Base-by-base conservation (phyloP, 257 asterid species). In the Petunia secreta region DNA sequence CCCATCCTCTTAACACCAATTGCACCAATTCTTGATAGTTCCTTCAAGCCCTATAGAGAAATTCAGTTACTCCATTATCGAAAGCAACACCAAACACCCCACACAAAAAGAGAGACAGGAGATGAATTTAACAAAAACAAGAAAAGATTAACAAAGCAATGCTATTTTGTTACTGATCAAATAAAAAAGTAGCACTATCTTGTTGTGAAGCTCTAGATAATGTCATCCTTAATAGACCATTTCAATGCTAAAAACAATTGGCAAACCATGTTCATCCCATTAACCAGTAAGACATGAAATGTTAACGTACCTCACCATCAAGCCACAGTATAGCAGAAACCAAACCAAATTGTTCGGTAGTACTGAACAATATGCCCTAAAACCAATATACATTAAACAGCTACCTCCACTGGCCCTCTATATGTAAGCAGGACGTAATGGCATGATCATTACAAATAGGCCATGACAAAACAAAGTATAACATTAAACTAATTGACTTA, bases 1-100 rank as follows among this genome's bases (percentile, higher is more conserved):
- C 99, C 99, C 97, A 93, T 91, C 82, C 97, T 92, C 88, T 90
- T 92, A 38, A 93, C 88, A 71, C 98, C 94, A 80, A 92, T 83
- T 79, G 80, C 80, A 79, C 84, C 62, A 78, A 69, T 79, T 73
- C 78, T 85, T 41, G 95, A 81, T 80, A 87, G 64, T 2, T 92
- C 98, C 80, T 87, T 88, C 88, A 95, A 81, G 55, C 89, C 90
- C 99, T 95, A 81, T 39, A 87, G 79, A 84, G 74, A 80, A 84
- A 85, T 57, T 75, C 69, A 65, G 76, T 77, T 77, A 68, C 80
- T 82, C 57, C 52, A 68, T 79, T 81, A 75, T 43, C 79, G 75
- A 66, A 66, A 76, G 25, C 62, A 34, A 6, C 63, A 44, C 58
- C 48, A 77, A 60, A 14, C 53, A 36, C 8, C 37, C 13, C 57